phyloP scores from a whole-genome alignment of 83 land plant genomes.

The Isoetes engelmannii region DNA sequence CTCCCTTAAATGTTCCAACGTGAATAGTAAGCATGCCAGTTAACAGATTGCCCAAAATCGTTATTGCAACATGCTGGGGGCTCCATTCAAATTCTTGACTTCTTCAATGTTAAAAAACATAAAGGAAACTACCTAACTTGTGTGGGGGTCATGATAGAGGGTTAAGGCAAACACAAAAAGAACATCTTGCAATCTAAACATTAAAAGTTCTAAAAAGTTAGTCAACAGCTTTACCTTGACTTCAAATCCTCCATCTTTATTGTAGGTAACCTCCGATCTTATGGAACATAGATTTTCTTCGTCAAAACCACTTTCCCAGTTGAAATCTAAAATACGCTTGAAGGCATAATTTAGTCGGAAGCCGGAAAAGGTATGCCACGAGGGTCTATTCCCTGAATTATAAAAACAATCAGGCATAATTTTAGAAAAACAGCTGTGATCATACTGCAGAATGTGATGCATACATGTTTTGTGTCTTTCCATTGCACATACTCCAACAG shows the following conservation, averaged over 20 bases:
- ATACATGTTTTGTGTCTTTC: conserved; percentile 21
- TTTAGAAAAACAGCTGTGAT: neutral
- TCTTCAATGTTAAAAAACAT: too few relatives aligned
- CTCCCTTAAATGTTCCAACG: too few relatives aligned
- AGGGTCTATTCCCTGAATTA: neutral
- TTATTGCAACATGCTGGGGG: too few relatives aligned
- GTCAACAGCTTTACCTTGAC: conserved; percentile 39
- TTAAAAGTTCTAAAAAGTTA: too few relatives aligned
- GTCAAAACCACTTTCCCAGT: conserved; percentile 47
- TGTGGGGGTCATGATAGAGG: too few relatives aligned
- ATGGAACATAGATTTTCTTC: conserved; percentile 20
- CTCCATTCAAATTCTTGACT: too few relatives aligned
- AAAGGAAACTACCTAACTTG: too few relatives aligned
- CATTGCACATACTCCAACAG: conserved; percentile 53
- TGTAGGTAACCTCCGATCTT: conserved; percentile 36
- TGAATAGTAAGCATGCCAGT: too few relatives aligned
- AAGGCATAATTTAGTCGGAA: conserved; percentile 67
- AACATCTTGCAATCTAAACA: too few relatives aligned
- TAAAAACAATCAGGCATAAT: neutral
- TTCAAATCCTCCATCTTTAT: conserved; percentile 44
- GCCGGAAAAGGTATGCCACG: conserved; percentile 30
- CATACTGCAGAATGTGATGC: neutral
- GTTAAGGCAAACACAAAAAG: too few relatives aligned
- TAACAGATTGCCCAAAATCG: too few relatives aligned
- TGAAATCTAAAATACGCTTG: conserved; percentile 43